These are phyloP conservation scores for Clarireedia monteithiana DNA, from an alignment of 2,329 filamentous ascomycete species.

Conservation along the genomic window DNA sequence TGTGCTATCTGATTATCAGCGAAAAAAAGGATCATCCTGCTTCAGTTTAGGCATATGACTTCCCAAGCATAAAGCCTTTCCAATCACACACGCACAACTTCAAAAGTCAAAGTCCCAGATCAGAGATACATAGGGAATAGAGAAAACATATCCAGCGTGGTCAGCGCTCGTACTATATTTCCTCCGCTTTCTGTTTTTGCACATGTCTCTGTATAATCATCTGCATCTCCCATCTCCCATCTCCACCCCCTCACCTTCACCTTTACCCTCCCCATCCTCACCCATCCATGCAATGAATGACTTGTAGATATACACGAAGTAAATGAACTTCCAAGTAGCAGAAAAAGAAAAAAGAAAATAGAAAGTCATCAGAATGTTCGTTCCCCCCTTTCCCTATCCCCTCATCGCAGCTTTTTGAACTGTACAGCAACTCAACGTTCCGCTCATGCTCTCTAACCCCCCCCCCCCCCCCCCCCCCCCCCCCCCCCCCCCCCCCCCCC, in stretches of 20 bases:
- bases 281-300: constrained; percentile 4
- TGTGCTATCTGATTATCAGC: too few relatives aligned
- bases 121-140: neutral
- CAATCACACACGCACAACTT: too few relatives aligned
- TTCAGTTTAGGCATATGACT: too few relatives aligned
- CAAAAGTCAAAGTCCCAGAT: neutral
- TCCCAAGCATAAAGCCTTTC: too few relatives aligned
- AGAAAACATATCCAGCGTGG: neutral
- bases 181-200: neutral
- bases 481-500: too few relatives aligned
- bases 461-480: too few relatives aligned
- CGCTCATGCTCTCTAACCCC: neutral
- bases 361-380: too few relatives aligned
- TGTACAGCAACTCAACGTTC: neutral
- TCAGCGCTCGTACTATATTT: neutral
- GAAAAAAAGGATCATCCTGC: too few relatives aligned
- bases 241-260: neutral
- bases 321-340: constrained; percentile 2
- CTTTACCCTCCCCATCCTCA: neutral
- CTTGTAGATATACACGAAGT: constrained; percentile 4
- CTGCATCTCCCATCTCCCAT: too few relatives aligned
- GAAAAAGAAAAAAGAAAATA: neutral
- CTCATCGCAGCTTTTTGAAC: neutral
- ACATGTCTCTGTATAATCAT: neutral
- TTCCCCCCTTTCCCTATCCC: neutral